These are phyloP conservation scores for Saxophila tyrrhenica DNA, from an alignment of 495 filamentous ascomycete genomes.

Conservation along the genomic window DNA sequence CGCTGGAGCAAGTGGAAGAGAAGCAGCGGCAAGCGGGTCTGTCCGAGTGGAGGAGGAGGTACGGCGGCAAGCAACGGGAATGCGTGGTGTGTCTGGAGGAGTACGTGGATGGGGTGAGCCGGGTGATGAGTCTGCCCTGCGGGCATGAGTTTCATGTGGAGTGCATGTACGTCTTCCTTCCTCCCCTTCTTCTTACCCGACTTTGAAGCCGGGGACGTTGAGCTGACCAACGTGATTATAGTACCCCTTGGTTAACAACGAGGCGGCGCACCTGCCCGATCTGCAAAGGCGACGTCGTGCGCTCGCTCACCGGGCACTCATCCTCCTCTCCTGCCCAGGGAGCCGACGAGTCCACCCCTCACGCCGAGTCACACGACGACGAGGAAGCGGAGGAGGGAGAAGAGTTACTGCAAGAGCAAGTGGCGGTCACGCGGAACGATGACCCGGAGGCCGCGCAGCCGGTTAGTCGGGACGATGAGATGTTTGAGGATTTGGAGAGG, in stretches of 20 bases:
- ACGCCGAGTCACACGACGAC: conserved; percentile 2
- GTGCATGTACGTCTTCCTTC: conserved; percentile 81
- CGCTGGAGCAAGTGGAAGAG: conserved; percentile 36
- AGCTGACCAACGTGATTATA: conserved; percentile 31
- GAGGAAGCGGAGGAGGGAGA: conserved; percentile 8
- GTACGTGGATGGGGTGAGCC: conserved; percentile 86
- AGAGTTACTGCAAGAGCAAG: conserved; percentile 18
- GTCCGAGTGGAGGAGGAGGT: conserved; percentile 62
- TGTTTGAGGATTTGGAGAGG: conserved; percentile 20
- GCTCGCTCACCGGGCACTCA: conserved; percentile 32
- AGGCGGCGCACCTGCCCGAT: conserved; percentile 92
- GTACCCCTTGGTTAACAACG: conserved; percentile 96
- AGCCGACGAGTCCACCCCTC: not conserved
- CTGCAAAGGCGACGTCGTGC: conserved; percentile 93
- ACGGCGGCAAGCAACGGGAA: conserved; percentile 77
- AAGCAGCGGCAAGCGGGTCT: conserved; percentile 35
- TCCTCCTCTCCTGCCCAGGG: not conserved
- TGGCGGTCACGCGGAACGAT: conserved; percentile 17
- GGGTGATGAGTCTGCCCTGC: conserved; percentile 96
- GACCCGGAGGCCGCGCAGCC: conserved; percentile 16
- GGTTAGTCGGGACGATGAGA: conserved; percentile 16
- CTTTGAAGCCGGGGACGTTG: no score
- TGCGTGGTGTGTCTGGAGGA: conserved; percentile 98
- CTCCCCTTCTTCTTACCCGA: not conserved
- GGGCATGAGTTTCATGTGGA: conserved; percentile 96